Evolutionary conservation across 495 filamentous ascomycete genomes (phyloP).

Genomic region (Aspergillus conjunctus): DNA sequence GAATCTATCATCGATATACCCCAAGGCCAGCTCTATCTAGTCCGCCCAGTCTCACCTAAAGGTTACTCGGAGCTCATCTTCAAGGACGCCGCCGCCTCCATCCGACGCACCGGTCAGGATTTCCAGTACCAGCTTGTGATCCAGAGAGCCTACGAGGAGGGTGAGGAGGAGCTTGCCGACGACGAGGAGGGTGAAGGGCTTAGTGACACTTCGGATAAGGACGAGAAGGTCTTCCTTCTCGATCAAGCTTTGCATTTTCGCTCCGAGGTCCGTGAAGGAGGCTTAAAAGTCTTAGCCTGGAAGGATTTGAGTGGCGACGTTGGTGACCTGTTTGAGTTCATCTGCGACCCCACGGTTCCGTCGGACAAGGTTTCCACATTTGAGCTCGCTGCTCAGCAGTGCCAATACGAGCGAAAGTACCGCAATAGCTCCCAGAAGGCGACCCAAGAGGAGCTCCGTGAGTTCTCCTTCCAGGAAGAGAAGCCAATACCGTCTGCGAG

Average conservation of each 20-base stretch:
- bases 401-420: constrained; percentile 96
- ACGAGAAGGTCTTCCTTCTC: constrained; percentile 95
- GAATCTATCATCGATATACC: constrained; percentile 92
- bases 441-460: constrained; percentile 74
- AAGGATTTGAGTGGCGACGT: constrained; percentile 90
- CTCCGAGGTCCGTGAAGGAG: constrained; percentile 73
- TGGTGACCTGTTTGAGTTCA: constrained; percentile 94
- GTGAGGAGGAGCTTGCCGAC: constrained; percentile 87
- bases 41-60: constrained; percentile 91
- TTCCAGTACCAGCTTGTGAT: constrained; percentile 97
- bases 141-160: constrained; percentile 95
- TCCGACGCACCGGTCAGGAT: constrained; percentile 88
- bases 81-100: constrained; percentile 91
- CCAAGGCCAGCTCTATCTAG: constrained; percentile 94
- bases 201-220: constrained; percentile 69
- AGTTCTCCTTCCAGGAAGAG: constrained; percentile 80
- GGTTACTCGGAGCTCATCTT: constrained; percentile 98
- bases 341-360: constrained; percentile 76
- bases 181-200: constrained; percentile 81
- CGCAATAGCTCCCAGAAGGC: constrained; percentile 75
- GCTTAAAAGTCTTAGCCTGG: constrained; percentile 87
- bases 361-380: constrained; percentile 75
- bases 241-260: constrained; percentile 90
- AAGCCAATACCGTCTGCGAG: constrained; percentile 82
- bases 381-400: constrained; percentile 81